phyloP scores from a whole-genome alignment of 306 rosid genomes.

The Acacia acuminata region DNA sequence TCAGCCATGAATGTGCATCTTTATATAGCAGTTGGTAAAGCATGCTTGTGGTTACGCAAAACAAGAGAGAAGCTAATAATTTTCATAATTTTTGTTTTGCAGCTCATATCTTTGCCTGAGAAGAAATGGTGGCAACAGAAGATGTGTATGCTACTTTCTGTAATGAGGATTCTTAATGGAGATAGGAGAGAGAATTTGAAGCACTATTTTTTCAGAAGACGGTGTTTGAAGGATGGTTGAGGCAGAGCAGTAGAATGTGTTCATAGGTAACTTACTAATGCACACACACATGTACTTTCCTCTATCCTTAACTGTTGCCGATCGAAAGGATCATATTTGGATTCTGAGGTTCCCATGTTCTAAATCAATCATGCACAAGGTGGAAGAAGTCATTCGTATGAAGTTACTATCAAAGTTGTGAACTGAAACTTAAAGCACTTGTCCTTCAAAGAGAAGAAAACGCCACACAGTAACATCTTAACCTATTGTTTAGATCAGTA shows the following conservation, averaged over 20 bases:
- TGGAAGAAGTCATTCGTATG: constrained; percentile 14
- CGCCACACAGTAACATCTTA: not conserved
- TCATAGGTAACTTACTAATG: constrained; percentile 23
- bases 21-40: not conserved
- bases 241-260: constrained; percentile 38
- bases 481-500: not conserved
- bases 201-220: constrained; percentile 12
- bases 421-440: not conserved
- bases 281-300: not conserved
- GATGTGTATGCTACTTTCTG: not conserved
- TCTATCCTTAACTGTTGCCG: constrained; percentile 29
- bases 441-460: not conserved
- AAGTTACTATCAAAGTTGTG: not conserved
- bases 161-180: not conserved
- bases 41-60: constrained; percentile 4
- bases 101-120: constrained; percentile 83
- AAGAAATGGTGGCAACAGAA: constrained; percentile 62
- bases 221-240: constrained; percentile 29
- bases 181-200: not conserved
- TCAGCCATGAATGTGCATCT: not conserved
- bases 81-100: constrained; percentile 44
- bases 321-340: not conserved
- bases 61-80: constrained; percentile 16
- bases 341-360: too few species aligned
- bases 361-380: not conserved